Percentiles rank a stretch among this genome's conserved stretches.
These are phyloP conservation scores for Kodamaea sagamina DNA, from an alignment of 805 yeast genomes.

Conservation along the genomic window DNA sequence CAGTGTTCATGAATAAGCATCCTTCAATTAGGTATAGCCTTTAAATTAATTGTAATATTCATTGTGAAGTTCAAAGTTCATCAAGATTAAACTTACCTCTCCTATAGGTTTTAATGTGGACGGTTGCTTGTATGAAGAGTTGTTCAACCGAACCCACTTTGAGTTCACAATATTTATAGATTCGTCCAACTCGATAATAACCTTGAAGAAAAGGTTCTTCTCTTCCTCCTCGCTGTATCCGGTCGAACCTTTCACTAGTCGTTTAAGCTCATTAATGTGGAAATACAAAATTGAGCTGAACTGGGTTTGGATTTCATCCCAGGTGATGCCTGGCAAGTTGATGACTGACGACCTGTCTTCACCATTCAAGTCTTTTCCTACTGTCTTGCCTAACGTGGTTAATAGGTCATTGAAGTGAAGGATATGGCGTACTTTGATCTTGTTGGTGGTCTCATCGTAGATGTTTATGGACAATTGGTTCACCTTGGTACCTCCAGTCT, in stretches of 20 bases:
- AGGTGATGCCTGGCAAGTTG: slow-evolving; percentile 27
- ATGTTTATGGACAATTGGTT: slow-evolving; percentile 40
- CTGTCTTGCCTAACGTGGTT: slow-evolving; percentile 22
- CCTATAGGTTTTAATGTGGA: slow-evolving; percentile 10
- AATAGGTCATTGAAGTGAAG: slow-evolving; percentile 34
- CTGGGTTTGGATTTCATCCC: slow-evolving; percentile 37
- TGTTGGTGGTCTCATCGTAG: slow-evolving; percentile 29
- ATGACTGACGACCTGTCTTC: slow-evolving; percentile 17
- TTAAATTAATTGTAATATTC: slow-evolving; percentile 29
- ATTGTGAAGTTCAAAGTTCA: slow-evolving; percentile 33
- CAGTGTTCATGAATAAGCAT: background rate
- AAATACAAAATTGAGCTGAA: slow-evolving; percentile 30
- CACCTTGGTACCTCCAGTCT: slow-evolving; percentile 18
- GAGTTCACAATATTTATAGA: slow-evolving; percentile 14
- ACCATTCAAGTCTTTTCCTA: slow-evolving; percentile 5
- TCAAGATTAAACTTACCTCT: slow-evolving; percentile 17
- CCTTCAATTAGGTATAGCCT: background rate
- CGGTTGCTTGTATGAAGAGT: background rate
- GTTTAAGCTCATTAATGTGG: slow-evolving; percentile 35
- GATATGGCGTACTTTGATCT: slow-evolving; percentile 42
- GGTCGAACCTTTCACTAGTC: slow-evolving; percentile 6
- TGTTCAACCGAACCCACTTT: slow-evolving; percentile 27
- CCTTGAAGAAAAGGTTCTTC: slow-evolving; percentile 23
- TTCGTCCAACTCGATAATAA: slow-evolving; percentile 25
- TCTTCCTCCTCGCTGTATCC: background rate